phyloP scores from a whole-genome alignment of 1,284 basidiomycete species.

The Cryptococcus sp. region DNA sequence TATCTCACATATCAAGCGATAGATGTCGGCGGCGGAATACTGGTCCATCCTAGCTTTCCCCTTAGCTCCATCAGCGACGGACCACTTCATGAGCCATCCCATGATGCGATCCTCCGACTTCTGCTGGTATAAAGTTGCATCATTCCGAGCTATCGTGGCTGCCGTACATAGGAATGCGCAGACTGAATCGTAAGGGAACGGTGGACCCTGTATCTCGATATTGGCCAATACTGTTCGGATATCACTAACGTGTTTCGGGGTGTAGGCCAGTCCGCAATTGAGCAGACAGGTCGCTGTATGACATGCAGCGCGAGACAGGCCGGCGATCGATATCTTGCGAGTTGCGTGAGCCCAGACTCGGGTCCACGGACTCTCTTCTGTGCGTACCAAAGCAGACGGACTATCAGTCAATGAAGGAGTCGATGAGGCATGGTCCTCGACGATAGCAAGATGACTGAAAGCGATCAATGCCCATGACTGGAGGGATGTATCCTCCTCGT shows the following conservation, averaged over 20 bases:
- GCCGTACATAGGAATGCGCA: conserved; percentile 70
- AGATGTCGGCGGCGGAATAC: conserved; percentile 57
- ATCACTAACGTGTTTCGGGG: conserved; percentile 59
- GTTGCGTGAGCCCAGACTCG: conserved; percentile 75
- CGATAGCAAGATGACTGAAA: not conserved
- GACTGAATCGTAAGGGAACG: conserved; percentile 76
- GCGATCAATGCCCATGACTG: conserved; percentile 78
- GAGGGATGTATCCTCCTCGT: conserved; percentile 59
- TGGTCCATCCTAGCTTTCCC: conserved; percentile 52
- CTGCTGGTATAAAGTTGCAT: conserved; percentile 72
- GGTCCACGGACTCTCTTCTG: conserved; percentile 65
- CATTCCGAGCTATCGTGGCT: conserved; percentile 65
- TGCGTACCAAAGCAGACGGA: conserved; percentile 59
- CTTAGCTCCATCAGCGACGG: conserved; percentile 50
- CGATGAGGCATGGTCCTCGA: conserved; percentile 53
- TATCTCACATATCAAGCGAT: conserved; percentile 61
- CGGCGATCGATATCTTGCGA: conserved; percentile 62
- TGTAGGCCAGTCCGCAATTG: conserved; percentile 52
- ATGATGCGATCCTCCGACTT: conserved; percentile 77
- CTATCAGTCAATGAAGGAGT: conserved; percentile 76
- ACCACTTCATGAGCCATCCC: conserved; percentile 61
- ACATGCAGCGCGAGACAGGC: conserved; percentile 71
- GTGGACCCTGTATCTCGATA: conserved; percentile 79
- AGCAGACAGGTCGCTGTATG: conserved; percentile 63
- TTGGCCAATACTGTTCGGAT: conserved; percentile 72